Evolutionary conservation across 768 basidiomycete genomes (phyloP).

Genomic region (Coprinellus micaceus): DNA sequence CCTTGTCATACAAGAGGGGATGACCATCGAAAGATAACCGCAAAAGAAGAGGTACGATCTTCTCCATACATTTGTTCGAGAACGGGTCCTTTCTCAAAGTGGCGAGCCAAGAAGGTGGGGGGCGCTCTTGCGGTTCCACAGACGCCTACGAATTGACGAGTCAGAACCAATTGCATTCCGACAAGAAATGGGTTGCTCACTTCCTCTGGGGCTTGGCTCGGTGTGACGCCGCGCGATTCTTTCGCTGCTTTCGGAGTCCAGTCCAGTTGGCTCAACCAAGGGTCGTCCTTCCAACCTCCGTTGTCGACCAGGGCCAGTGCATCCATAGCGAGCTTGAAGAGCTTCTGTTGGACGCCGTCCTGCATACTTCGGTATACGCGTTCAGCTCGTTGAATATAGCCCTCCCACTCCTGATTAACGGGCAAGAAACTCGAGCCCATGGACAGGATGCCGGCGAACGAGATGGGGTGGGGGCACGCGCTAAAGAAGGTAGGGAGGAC

Average conservation of each 20-base stretch:
- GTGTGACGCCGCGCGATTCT: slow-evolving; percentile 58
- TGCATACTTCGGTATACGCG: slow-evolving; percentile 66
- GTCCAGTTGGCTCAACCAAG: slow-evolving; percentile 88
- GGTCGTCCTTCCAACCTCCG: slow-evolving; percentile 62
- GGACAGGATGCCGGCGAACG: slow-evolving; percentile 83
- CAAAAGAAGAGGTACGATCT: slow-evolving; percentile 66
- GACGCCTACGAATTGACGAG: not conserved
- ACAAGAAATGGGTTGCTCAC: slow-evolving; percentile 9
- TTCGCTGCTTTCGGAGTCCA: slow-evolving; percentile 87
- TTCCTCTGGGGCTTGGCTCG: slow-evolving; percentile 10
- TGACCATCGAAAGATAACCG: slow-evolving; percentile 55
- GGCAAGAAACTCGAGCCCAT: slow-evolving; percentile 93
- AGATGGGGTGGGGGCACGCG: slow-evolving; percentile 88
- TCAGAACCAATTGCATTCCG: not conserved
- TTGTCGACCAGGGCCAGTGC: slow-evolving; percentile 57
- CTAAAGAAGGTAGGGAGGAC: slow-evolving; percentile 79
- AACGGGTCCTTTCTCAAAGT: slow-evolving; percentile 44
- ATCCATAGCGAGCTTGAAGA: slow-evolving; percentile 68
- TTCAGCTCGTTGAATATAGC: slow-evolving; percentile 78
- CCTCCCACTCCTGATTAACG: slow-evolving; percentile 87
- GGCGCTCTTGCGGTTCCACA: not conserved
- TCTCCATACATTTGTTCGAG: slow-evolving; percentile 38
- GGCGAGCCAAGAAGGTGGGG: slow-evolving; percentile 56
- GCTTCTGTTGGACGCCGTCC: slow-evolving; percentile 69
- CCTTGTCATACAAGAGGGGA: slow-evolving; percentile 51